Base-by-base conservation (phyloP, 2,329 filamentous ascomycete genomes). In the Cadophora malorum region DNA sequence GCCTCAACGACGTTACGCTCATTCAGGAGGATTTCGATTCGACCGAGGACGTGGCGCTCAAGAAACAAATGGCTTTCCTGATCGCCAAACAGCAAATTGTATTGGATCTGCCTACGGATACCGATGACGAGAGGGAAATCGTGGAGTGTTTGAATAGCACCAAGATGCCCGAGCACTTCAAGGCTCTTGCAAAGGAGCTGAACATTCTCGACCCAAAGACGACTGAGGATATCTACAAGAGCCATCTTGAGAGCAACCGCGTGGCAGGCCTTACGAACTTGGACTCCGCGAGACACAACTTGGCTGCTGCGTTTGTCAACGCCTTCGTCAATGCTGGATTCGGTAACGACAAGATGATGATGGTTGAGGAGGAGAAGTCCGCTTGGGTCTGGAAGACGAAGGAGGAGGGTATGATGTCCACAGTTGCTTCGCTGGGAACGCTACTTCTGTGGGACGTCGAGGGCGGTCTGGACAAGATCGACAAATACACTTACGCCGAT, bases 301-400 rank as follows among this genome's bases (percentile, higher is more conserved):
- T 99, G 69, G 94, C 96, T 4, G 96, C 95, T 64, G 94, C 91
- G 4, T 98, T 99, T 74, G 96, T 99, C 72, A 99, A 99, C 77
- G 93, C 92, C 0, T 98, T 99, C 76, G 94, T 96, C 70, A 99
- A 99, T 74, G 94, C 96, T 64, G 96, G 96, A 38, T 99, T 94
- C 75, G 92, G 94, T 53, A 92, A 94, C 67, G 96, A 99, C 80
- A 98, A 97, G 85, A 91, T 99, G 88, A 97, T 99, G 95, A 84
- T 98, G 67, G 90, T 93, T 52, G 91, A 96, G 23, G 90, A 92
- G 68, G 90, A 94, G 71, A 96, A 97, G 83, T 90, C 91, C 75
- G 92, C 91, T 71, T 99, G 96, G 95, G 93, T 99, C 4, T 99
- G 94, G 93, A 99, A 98, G 84, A 98, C 96, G 23, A 99, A 99